Evolutionary conservation across 257 asterid genomes (phyloP).

Genomic region (Ilex aquifolium): DNA sequence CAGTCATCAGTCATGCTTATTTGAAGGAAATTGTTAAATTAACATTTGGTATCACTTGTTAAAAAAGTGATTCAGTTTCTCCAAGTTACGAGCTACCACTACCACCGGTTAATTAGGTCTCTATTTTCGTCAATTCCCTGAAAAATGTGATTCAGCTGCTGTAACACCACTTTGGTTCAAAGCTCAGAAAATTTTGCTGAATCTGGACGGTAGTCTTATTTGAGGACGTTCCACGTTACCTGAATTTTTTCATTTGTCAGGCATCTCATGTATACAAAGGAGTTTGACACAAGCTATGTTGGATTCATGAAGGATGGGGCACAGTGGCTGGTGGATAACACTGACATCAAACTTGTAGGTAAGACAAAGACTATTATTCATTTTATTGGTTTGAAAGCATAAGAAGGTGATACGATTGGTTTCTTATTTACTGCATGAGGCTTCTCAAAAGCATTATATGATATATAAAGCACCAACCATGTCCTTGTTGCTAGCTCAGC

Average conservation of each 20-base stretch:
- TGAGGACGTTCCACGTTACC: not conserved
- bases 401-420: not conserved
- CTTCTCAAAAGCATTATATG: not conserved
- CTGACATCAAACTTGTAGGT: constrained; percentile 97
- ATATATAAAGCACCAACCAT: no score
- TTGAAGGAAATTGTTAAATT: no score
- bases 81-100: no score
- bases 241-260: constrained; percentile 30
- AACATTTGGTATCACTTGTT: no score
- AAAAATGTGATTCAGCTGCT: no score
- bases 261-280: constrained; percentile 83
- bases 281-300: constrained; percentile 77
- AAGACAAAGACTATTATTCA: constrained; percentile 8
- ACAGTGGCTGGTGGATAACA: constrained; percentile 89
- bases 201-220: no score
- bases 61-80: no score
- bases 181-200: not conserved
- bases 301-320: constrained; percentile 97
- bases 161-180: no score
- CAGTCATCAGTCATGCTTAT: no score
- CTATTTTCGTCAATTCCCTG: no score
- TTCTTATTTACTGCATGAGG: not conserved
- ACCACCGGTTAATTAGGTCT: no score
- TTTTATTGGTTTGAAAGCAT: not conserved
- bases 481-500: no score